Percentiles rank a stretch among this genome's conserved stretches.
Evolutionary conservation across 2,329 filamentous ascomycete species (phyloP).

Genomic region (Phoma herbarum): DNA sequence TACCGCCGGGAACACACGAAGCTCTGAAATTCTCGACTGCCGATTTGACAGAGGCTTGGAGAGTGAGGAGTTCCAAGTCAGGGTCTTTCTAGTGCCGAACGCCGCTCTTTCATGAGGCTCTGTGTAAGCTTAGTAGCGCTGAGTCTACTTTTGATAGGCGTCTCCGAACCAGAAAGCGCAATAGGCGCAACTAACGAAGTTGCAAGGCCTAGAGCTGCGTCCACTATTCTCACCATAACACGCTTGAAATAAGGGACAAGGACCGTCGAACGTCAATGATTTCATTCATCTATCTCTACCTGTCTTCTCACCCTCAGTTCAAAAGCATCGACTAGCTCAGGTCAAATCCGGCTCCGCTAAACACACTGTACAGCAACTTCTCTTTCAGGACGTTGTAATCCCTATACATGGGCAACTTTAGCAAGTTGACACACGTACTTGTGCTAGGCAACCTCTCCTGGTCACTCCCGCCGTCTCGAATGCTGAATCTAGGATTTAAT

Average conservation of each 20-base stretch:
- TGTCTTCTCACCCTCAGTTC: not conserved
- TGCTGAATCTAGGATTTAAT: slow-evolving; percentile 85
- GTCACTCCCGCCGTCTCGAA: slow-evolving; percentile 81
- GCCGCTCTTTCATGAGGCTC: not conserved
- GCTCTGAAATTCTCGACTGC: not conserved
- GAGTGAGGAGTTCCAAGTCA: not conserved
- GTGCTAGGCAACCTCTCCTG: slow-evolving; percentile 85
- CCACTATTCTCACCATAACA: not conserved
- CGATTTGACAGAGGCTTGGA: not conserved
- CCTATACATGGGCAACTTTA: slow-evolving; percentile 88
- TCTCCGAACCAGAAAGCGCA: not conserved
- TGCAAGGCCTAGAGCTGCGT: not conserved
- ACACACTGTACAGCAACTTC: slow-evolving; percentile 89
- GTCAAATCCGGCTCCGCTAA: slow-evolving; percentile 92
- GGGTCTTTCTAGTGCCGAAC: not conserved
- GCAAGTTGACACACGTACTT: slow-evolving; percentile 92
- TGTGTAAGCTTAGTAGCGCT: not conserved
- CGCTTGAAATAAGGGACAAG: not conserved
- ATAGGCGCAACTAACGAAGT: not conserved
- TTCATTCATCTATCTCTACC: not conserved
- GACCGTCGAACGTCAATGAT: not conserved
- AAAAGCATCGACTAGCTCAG: slow-evolving; percentile 41
- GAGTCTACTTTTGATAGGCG: not conserved
- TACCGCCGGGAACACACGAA: not conserved
- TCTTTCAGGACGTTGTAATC: slow-evolving; percentile 71